Base-by-base conservation (phyloP, 2,329 filamentous ascomycete genomes). In the Fusarium albosuccineum region DNA sequence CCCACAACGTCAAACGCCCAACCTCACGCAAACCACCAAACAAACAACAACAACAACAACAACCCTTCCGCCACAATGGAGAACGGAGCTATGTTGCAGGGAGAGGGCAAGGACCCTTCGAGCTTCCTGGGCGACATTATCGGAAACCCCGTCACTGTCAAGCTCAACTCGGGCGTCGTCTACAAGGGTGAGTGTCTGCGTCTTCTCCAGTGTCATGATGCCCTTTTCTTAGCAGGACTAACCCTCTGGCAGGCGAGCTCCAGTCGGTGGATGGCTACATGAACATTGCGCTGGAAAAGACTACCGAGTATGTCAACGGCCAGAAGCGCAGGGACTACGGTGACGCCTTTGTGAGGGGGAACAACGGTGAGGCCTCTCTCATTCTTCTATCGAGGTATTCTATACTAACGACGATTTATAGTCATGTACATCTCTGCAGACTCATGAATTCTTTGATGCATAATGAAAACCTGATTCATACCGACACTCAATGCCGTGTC, bases 211-310 rank as follows among this genome's bases (percentile, higher is more conserved):
- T 41, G 13, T 34, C 53, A 42, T 14, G 40, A 34, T 57, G 41
- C 44, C n/a, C 9, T n/a, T 10, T 16, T n/a, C 22, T 14, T 8
- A 9, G 36, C 16, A 5, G 29, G 11, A 10, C 66, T 74, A 10
- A 72, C 40, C 30, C 2, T 5, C 11, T 13, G 27, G 10, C 66
- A 97, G 95, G 96, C 72, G 94, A 97, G 78, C 87, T 98, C 37
- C 94, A 98, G 78, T 97, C 94, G 1, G 95, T 99, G 50, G 96
- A 99, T 79, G 96, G 96, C 53, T 99, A 98, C 82, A 99, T 99
- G 96, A 99, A 99, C 82, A 97, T 99, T 78, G 95, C 96, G 11
- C 87, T 99, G 30, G 96, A 99, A 80, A 96, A 97, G 82, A 97
- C 94, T 17, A 91, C 93, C 69, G 96, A 99, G 81, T 94, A 91